These are phyloP conservation scores for Ophiostoma australiae DNA, from an alignment of 2,329 filamentous ascomycete species.

Conservation along the genomic window DNA sequence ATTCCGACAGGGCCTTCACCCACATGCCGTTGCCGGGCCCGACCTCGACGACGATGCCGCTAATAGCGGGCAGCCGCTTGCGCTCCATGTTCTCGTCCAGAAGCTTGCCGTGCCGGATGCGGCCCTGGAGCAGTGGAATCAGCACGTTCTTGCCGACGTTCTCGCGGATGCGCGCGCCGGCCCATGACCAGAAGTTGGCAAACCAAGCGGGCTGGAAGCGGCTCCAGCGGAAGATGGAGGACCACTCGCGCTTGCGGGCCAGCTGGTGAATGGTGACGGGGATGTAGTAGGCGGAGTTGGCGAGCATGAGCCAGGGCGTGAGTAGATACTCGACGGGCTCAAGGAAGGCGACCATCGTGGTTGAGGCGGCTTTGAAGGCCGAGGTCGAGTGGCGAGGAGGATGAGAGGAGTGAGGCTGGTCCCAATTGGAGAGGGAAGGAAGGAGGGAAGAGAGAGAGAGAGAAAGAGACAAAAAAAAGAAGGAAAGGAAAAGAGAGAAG, in stretches of 20 bases:
- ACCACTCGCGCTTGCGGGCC: constrained; percentile 34
- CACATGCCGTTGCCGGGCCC: constrained; percentile 59
- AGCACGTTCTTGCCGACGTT: constrained; percentile 41
- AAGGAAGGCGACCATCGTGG: constrained; percentile 19
- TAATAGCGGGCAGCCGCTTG: constrained; percentile 37
- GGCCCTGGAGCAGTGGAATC: constrained; percentile 51
- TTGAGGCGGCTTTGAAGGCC: neutral
- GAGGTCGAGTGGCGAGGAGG: neutral
- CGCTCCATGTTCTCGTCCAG: constrained; percentile 28
- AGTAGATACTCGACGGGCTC: constrained; percentile 36
- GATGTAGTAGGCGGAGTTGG: constrained; percentile 45
- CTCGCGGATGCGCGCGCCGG: constrained; percentile 48
- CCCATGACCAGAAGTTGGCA: constrained; percentile 53
- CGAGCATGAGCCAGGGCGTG: constrained; percentile 51
- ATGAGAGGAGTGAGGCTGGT: neutral
- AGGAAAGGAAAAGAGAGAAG: neutral
- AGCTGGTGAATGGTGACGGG: constrained; percentile 47
- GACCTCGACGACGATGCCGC: constrained; percentile 56
- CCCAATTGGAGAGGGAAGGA: neutral
- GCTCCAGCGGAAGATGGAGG: constrained; percentile 40
- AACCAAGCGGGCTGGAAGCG: constrained; percentile 53
- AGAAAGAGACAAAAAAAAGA: neutral
- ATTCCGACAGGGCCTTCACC: constrained; percentile 38
- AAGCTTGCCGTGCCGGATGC: constrained; percentile 39
- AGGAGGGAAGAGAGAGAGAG: neutral